Base-by-base conservation (phyloP, 768 basidiomycete genomes). In the Collybia nuda region DNA sequence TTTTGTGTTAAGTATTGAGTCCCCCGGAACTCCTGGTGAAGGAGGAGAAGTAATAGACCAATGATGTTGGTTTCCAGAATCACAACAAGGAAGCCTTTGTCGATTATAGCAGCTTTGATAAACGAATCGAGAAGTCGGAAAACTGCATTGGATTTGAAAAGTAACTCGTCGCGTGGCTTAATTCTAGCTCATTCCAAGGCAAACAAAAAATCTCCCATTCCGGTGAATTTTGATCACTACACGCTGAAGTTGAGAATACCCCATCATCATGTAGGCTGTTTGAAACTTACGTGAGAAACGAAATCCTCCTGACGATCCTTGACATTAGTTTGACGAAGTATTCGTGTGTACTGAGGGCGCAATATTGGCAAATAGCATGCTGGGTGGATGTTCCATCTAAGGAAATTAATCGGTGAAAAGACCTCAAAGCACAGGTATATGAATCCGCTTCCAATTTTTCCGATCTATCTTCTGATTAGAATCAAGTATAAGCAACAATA, bases 31-130 rank as follows among this genome's bases (percentile, higher is more conserved):
- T 53, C 52, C 4, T 44, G 29, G 14, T 53, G 49, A 14, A 53
- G 52, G 2, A 53, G 38, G 9, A 52, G 52, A 2, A 47, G 52
- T 37, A 54, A 38, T 17, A 57, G 26, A 45, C 52, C 47, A 15
- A 57, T 52, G 3, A 54, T 19, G 26, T 57, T 48, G 7, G 56
- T 44, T n/a, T 41, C 51, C 5, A 51, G 17, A 39, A 57, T 11
- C 11, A 57, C 44, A 12, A 9, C 19, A 15, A 29, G 40, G 11
- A 53, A 15, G 4, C 26, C 11, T 8, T 47, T 29, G 14, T 53
- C 19, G 5, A 37, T 6, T 40, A 26, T 45, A 12, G 56, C 45
- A 5, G 51, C 22, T n/a, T 53, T 41, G 2, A 32, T 2, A 18
- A 51, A 57, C 26, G 48, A 26, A 3, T 29, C 39, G 9, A 53